Evolutionary conservation across 2,329 filamentous ascomycete species (phyloP).

Genomic region (Aotearoamyces nothofagi): DNA sequence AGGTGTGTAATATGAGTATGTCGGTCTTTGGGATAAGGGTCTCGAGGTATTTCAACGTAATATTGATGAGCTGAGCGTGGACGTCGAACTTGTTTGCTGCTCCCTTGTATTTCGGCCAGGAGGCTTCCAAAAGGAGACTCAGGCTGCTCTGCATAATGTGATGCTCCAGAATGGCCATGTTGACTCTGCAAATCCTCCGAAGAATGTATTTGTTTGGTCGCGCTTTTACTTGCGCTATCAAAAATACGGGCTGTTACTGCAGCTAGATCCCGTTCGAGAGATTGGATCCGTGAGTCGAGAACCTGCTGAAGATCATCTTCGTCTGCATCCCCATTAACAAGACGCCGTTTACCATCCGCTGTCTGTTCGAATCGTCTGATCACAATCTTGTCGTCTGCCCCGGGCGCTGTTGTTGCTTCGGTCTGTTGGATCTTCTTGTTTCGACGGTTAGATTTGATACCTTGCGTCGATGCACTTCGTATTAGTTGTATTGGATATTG

Average conservation of each 20-base stretch:
- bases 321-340: not conserved
- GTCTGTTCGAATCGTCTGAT: slow-evolving; percentile 1
- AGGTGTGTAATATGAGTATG: slow-evolving; percentile 3
- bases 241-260: too few species aligned
- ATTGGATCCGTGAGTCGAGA: slow-evolving; percentile 1
- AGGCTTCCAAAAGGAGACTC: not conserved
- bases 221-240: not conserved
- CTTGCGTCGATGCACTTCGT: slow-evolving; percentile 7
- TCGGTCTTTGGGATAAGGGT: slow-evolving; percentile 3
- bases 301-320: not conserved
- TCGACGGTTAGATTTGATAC: not conserved
- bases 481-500: slow-evolving; percentile 10
- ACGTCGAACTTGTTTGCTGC: too few species aligned
- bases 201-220: not conserved
- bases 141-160: not conserved
- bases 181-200: not conserved
- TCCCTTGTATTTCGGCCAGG: too few species aligned
- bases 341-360: not conserved
- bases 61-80: too few species aligned
- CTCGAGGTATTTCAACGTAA: slow-evolving; percentile 3
- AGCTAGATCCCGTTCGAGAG: slow-evolving; percentile 1
- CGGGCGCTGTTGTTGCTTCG: too few species aligned
- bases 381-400: too few species aligned
- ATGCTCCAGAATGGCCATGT: not conserved
- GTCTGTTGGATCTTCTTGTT: not conserved